These are phyloP conservation scores for Coniochaeta sp. DNA, from an alignment of 2,329 filamentous ascomycete genomes.

Conservation along the genomic window DNA sequence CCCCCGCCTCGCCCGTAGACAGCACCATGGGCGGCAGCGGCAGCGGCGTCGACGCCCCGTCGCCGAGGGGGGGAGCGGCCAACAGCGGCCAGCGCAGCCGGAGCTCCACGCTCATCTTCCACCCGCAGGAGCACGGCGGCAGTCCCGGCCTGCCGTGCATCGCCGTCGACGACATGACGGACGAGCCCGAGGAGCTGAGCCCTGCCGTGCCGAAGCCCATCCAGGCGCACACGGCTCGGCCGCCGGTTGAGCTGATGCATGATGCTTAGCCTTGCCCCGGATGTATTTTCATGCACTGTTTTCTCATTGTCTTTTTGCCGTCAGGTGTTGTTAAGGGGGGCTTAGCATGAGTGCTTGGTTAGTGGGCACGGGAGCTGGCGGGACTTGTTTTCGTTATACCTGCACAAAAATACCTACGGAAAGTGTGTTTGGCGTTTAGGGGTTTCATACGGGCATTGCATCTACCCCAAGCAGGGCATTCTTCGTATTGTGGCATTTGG, in stretches of 20 bases:
- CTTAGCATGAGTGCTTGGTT: background rate
- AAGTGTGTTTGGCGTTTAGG: background rate
- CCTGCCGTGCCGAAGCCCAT: constrained; percentile 36
- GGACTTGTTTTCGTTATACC: background rate
- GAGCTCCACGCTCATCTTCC: constrained; percentile 60
- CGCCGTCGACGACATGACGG: constrained; percentile 60
- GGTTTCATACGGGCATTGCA: background rate
- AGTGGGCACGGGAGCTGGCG: background rate
- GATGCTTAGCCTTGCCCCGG: constrained; percentile 18
- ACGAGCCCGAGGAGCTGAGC: constrained; percentile 37
- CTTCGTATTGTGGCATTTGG: background rate
- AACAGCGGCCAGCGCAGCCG: constrained; percentile 42
- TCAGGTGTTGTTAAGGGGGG: background rate
- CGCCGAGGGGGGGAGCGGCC: constrained; percentile 17
- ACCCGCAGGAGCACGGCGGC: constrained; percentile 47
- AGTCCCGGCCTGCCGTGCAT: constrained; percentile 56
- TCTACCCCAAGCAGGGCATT: background rate
- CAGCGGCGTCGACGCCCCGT: constrained; percentile 9
- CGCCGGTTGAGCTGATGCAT: constrained; percentile 59
- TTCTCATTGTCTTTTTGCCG: background rate
- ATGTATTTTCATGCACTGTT: background rate
- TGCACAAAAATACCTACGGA: background rate
- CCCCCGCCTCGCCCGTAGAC: constrained; percentile 18
- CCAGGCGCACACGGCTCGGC: constrained; percentile 52
- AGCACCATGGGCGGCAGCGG: constrained; percentile 16